Evolutionary conservation across 2,329 filamentous ascomycete genomes (phyloP), one percentile per base, ranked within the genome.

Genomic region (Hypoxylon sp.): DNA sequence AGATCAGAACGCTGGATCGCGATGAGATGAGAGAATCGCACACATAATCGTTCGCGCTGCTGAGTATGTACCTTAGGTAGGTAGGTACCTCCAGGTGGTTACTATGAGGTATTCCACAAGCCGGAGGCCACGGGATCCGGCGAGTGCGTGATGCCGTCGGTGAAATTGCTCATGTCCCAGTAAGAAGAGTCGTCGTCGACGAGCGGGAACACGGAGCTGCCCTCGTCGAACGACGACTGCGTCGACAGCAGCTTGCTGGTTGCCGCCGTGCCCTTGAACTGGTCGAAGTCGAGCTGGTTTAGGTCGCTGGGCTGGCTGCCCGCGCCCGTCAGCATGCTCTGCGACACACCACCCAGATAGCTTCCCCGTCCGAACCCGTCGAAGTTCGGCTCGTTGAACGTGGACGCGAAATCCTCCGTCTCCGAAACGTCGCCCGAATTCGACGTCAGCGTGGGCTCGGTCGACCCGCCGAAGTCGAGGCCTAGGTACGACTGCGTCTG

Each of bases 391-490:
- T 81, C 81, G 29, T 83, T 80, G 59, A 81, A 80, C 44, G 81
- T 78, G 22, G 80, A 79, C 24, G 81, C 77, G 54, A 85, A 85
- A 71, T 91, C 89, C 68, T 91, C 90, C 4, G 88, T 88, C 76
- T 91, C 89, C 9, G 89, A 91, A 8, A 91, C 88, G 67, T 91
- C 89, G 37, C 89, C 89, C 11, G 89, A 91, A 8, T 88, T 90
- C 9, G 88, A 88, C 1, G 86, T 87, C 44, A 55, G 83, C 84
- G 75, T 87, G 83, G 68, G 87, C 86, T 74, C 90, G 77, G 53
- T 85, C 81, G 54, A 77, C 39, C 74, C 80, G 5, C 80, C 76
- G 29, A 85, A 80, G 60, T 86, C 84, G 67, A 86, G 85, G 76
- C 83, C 82, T 78, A 77, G 82, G 80, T 69, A 87, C 76, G 77